Evolutionary conservation across 2,329 filamentous ascomycete genomes (phyloP).

Genomic region (Aspergillus hortae): DNA sequence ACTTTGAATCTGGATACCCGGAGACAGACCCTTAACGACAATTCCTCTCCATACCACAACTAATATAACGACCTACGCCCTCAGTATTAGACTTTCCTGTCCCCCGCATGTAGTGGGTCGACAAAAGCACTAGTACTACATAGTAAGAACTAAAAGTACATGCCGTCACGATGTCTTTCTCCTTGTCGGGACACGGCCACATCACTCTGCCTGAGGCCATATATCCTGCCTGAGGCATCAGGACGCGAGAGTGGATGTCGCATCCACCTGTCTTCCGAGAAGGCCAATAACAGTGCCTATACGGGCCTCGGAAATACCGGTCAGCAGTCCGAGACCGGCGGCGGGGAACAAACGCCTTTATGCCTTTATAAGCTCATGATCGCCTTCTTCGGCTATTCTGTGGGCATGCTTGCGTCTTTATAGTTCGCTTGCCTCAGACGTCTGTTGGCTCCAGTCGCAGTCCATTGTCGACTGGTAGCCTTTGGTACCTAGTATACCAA

Average conservation of each 20-base stretch:
- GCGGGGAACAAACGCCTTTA: not conserved
- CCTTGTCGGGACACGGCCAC: not conserved
- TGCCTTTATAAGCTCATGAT: constrained; percentile 2
- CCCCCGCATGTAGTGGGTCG: not conserved
- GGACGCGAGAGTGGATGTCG: not conserved
- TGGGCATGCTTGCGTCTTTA: not conserved
- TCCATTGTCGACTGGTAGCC: too few relatives aligned
- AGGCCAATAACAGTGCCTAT: constrained; percentile 9
- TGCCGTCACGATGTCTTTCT: not conserved
- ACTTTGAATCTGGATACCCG: not conserved
- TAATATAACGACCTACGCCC: too few relatives aligned
- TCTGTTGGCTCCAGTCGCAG: not conserved
- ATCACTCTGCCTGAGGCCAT: not conserved
- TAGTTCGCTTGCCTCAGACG: not conserved
- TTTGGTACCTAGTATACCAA: too few relatives aligned
- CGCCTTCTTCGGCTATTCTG: constrained; percentile 6
- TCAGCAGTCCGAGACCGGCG: constrained; percentile 14
- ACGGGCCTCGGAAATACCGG: constrained; percentile 10
- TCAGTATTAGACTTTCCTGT: constrained; percentile 1
- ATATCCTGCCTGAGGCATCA: not conserved
- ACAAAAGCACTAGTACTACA: not conserved
- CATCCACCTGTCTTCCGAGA: constrained; percentile 12
- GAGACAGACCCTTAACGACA: not conserved
- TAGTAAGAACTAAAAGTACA: not conserved
- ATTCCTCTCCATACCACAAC: too few relatives aligned